Evolutionary conservation across 352 stramenopile genomes (phyloP), one percentile per base, ranked within the genome.

Genomic region (Pythium guiyangense): DNA sequence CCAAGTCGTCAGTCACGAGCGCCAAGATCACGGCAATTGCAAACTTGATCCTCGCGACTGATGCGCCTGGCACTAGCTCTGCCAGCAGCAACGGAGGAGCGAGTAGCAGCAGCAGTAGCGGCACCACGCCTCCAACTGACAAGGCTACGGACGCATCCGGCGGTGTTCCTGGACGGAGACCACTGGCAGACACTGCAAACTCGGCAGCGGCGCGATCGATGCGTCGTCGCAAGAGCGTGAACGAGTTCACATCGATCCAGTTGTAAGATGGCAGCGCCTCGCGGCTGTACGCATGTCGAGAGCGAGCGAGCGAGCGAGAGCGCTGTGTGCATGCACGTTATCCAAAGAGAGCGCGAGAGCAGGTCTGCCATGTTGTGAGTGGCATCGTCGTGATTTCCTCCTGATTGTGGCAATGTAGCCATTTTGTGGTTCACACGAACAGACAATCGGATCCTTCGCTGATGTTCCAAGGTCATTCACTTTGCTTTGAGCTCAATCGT

Each of bases 171-270:
- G 53, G 54, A 12, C 63, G 57, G 9, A 60, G 66, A 17, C 60
- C 66, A 2, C 60, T 74, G 6, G 63, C 48, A 1, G 68, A 70
- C 52, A 69, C 66, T 6, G 58, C 37, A 20, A 51, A 48, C 37
- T 52, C 57, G 4, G 53, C 48, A 14, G 48, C 42, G 11, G 27
- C 63, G 26, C 65, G 57, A 5, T 83, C 69, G 6, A 84, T 84
- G 74, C 74, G 74, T 17, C 73, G 77, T 35, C 74, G 77, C 27
- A 88, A 85, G 62, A 86, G 68, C 61, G 83, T 62, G 40, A 80
- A 72, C 35, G 65, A 85, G 50, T 49, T 74, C 22, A 50, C 63
- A 10, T 26, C n/a, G 4, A 50, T 68, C 35, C 8, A 34, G 42
- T 37, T 59, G 52, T 52, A 44, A 20, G 6, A 5, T 34, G 34